These are phyloP conservation scores for Venturia asperata DNA, from an alignment of 2,329 filamentous ascomycete species.

Conservation along the genomic window DNA sequence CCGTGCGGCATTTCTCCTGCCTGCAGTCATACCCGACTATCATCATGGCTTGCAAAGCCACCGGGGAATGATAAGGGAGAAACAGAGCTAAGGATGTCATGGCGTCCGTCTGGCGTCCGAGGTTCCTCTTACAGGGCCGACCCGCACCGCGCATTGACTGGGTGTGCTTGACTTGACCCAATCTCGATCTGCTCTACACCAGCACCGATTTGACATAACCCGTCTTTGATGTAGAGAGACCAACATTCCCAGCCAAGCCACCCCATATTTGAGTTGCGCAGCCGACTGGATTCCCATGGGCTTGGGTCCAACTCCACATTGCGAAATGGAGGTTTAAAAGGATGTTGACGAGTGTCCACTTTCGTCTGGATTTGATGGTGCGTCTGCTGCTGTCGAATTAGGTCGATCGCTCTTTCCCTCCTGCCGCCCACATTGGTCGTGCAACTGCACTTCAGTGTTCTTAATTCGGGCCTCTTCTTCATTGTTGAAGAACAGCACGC, in stretches of 20 bases:
- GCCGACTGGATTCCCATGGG: not conserved
- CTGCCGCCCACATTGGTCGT: conserved; percentile 3
- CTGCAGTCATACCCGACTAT: not conserved
- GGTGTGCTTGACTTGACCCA: not conserved
- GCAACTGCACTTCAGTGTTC: not conserved
- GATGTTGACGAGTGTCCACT: not conserved
- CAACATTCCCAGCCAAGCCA: not conserved
- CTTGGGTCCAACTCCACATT: not conserved
- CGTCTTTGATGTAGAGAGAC: not conserved
- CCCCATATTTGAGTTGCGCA: not conserved
- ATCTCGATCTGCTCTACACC: conserved; percentile 1
- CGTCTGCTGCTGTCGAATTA: conserved; percentile 6
- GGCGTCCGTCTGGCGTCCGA: not conserved
- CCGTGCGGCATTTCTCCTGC: conserved; percentile 7
- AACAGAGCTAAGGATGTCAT: not conserved
- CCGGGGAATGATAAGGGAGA: not conserved
- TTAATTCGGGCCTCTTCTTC: not conserved
- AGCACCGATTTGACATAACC: not conserved
- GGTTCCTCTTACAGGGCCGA: conserved; percentile 11
- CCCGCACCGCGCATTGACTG: conserved; percentile 6
- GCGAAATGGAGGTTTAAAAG: not conserved
- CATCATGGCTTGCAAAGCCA: not conserved
- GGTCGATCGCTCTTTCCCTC: conserved; percentile 2
- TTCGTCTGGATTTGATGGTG: conserved; percentile 4
- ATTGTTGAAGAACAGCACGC: conserved; percentile 4